Percentiles rank a stretch among this genome's conserved stretches.
phyloP scores from a whole-genome alignment of 768 basidiomycete genomes.

The Boletus bicolor region DNA sequence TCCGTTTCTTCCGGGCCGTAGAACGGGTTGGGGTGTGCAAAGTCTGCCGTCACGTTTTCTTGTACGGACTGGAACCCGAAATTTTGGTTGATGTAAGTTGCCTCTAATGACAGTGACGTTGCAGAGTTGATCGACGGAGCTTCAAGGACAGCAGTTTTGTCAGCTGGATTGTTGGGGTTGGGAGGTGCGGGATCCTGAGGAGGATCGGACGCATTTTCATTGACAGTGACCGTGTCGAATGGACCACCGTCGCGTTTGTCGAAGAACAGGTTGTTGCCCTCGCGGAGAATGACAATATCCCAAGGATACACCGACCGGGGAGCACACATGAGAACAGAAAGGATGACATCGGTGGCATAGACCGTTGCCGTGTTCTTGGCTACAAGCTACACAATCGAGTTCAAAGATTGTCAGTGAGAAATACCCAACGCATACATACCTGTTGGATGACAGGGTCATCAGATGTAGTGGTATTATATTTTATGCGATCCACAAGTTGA shows the following conservation, averaged over 20 bases:
- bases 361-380: conserved; percentile 78
- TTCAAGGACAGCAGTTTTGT: conserved; percentile 61
- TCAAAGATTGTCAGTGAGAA: conserved; percentile 2
- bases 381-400: conserved; percentile 55
- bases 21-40: conserved; percentile 92
- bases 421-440: conserved; percentile 38
- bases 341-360: conserved; percentile 93
- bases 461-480: conserved; percentile 96
- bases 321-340: conserved; percentile 94
- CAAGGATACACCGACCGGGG: conserved; percentile 95
- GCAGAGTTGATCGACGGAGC: conserved; percentile 88
- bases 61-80: conserved; percentile 94
- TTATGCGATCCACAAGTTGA: conserved; percentile 89
- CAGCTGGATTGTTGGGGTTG: conserved; percentile 73
- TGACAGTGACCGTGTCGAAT: conserved; percentile 96
- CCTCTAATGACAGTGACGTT: conserved; percentile 91
- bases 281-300: conserved; percentile 95
- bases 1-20: conserved; percentile 92
- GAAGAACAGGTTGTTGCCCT: conserved; percentile 90
- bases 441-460: conserved; percentile 97
- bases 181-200: conserved; percentile 78
- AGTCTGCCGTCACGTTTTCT: conserved; percentile 67
- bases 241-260: conserved; percentile 98
- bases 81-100: conserved; percentile 98
- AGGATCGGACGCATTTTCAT: conserved; percentile 96